Evolutionary conservation across 176 grass and related monocot genomes (phyloP), one percentile per base, ranked within the genome.

Genomic region (Carex scoparia): DNA sequence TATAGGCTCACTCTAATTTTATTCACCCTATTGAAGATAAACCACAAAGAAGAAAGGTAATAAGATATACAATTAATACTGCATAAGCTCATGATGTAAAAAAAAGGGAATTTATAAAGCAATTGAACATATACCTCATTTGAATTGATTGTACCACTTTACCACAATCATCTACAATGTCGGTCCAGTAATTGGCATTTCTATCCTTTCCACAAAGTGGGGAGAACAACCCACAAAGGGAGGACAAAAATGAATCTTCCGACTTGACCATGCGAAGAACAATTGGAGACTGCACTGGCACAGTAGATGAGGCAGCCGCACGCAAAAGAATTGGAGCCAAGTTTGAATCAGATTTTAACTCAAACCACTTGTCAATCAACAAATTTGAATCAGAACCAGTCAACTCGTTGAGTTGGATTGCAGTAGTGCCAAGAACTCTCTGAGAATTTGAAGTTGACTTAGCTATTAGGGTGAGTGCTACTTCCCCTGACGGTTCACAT

Each of bases 291-390:
- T 49, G 48, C 48, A 49, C 48, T 51, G 48, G 48, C 48, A 51
- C 1, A 10, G 9, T 51, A 87, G 76, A 88, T 74, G 92, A 97
- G 35, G 59, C 85, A 37, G 92, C 88, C 84, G 94, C 92, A 51
- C 63, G 84, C 79, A 97, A 67, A 74, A 84, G 85, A 79, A 89
- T 63, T 7, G 87, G 79, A 86, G 85, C 19, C 49, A 84, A 86
- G 68, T 86, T 54, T 9, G 72, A 81, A 91, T 89, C 44, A 30
- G 83, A 13, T 84, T 92, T 89, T 83, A 97, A 32, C 85, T 92
- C 90, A 88, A 94, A 88, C 92, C 94, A 97, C 44, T 70, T 89
- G 53, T 97, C 90, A 4, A 92, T 80, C 16, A 87, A 92, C 65
- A 92, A 89, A 16, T 88, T 91, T 11, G 90, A 91, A 84, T 89